Evolutionary conservation across 345 rosid genomes (phyloP), one percentile per base, ranked within the genome.

Genomic region (Boechera divaricarpa): DNA sequence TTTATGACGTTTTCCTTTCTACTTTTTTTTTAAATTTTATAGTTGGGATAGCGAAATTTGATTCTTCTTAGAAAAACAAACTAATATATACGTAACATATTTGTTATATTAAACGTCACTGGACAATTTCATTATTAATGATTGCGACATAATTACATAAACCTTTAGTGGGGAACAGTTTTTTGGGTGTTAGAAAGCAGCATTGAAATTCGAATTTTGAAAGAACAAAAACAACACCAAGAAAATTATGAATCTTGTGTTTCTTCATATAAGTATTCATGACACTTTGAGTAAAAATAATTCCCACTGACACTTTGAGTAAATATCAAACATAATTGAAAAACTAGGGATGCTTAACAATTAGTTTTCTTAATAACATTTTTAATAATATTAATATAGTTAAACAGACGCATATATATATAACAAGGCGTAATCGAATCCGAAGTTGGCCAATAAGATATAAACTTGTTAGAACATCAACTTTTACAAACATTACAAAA

Each of bases 1-100:
- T 70, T 35, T 45, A 16, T 67, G 78, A 75, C 72, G 60, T 57
- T 75, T 74, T 75, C 73, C 21, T 67, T 75, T 58, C 42, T 57
- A 47, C 72, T 28, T 58, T 66, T 58, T 21, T 66, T 58, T 21
- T 21, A 1, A 21, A 21, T 21, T 21, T 36, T 63, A 4, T 70
- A 62, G 65, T 63, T 77, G 65, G 59, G 80, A 70, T 70, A 77
- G 70, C 65, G 80, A 77, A 55, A 69, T 63, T 77, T 63, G 70
- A 69, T 76, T 76, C 70, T 45, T 53, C 58, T 69, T n/a, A 69
- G 3, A 69, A 49, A 69, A 61, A 39, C 62, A 36, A 61, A 51
- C 0, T 18, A 6, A 41, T 67, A 52, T 48, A 15, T 51, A 60
- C 32, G 24, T 21, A 10, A 59, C 21, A 13, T 39, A 59, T 74